These are phyloP conservation scores for Pseudovirgaria hyperparasitica DNA, from an alignment of 2,329 filamentous ascomycete genomes.

Conservation along the genomic window DNA sequence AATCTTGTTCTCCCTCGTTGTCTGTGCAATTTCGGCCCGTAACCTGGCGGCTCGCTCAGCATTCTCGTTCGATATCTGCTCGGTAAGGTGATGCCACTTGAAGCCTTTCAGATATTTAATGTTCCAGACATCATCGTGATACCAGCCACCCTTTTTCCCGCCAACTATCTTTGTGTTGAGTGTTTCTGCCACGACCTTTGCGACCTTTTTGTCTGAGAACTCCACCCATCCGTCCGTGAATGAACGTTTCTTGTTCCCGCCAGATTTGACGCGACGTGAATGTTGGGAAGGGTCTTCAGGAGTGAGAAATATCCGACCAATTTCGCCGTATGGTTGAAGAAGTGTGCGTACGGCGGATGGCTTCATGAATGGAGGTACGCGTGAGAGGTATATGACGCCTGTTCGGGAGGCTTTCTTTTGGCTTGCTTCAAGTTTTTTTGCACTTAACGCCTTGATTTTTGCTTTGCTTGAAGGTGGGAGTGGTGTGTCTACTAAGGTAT, in stretches of 20 bases:
- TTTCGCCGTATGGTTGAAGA: conserved; percentile 59
- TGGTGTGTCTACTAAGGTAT: conserved; percentile 8
- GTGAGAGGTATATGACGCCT: conserved; percentile 71
- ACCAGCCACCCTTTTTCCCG: conserved; percentile 72
- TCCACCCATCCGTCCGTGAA: conserved; percentile 83
- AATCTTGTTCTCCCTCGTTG: conserved; percentile 66
- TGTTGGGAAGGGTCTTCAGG: conserved; percentile 60
- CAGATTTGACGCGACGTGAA: conserved; percentile 52
- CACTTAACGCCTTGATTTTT: too few species aligned
- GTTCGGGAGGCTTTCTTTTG: conserved; percentile 57
- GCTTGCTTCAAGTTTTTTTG: conserved; percentile 54
- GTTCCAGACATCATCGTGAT: conserved; percentile 80
- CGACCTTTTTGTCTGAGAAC: conserved; percentile 62
- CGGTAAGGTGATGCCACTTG: conserved; percentile 62
- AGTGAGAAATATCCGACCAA: conserved; percentile 68
- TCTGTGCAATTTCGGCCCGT: conserved; percentile 63
- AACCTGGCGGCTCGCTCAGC: conserved; percentile 65
- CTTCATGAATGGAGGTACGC: conserved; percentile 82
- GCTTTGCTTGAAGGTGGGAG: conserved; percentile 32
- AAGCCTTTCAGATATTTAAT: conserved; percentile 70
- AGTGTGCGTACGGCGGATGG: conserved; percentile 64
- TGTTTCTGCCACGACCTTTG: conserved; percentile 61
- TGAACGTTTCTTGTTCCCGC: conserved; percentile 73
- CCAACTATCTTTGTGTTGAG: conserved; percentile 69
- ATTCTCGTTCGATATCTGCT: conserved; percentile 71